phyloP scores from a whole-genome alignment of 192 early-diverging fungal species.

The Lobulomyces angularis region DNA sequence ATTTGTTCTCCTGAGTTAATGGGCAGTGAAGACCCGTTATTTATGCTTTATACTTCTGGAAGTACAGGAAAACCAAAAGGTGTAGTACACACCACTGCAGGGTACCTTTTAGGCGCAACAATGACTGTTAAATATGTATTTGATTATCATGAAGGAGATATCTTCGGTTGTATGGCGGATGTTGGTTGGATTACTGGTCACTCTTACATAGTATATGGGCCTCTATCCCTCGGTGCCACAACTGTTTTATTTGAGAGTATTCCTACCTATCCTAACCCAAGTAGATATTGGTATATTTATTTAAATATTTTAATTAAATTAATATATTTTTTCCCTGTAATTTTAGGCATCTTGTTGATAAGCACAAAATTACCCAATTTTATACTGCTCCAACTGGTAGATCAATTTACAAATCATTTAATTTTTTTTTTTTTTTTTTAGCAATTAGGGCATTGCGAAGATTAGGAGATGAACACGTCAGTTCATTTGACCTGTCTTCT shows the following conservation, averaged over 20 bases:
- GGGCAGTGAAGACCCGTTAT: conserved; percentile 84
- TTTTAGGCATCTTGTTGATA: conserved; percentile 69
- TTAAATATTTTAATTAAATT: conserved; percentile 1
- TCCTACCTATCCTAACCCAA: conserved; percentile 77
- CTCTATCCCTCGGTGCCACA: conserved; percentile 72
- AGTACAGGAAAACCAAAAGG: conserved; percentile 27
- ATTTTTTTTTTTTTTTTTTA: no score
- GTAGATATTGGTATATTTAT: conserved; percentile 35
- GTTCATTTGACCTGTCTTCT: conserved; percentile 63
- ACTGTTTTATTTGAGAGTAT: conserved; percentile 90
- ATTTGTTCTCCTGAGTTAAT: conserved; percentile 79
- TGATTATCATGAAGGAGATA: conserved; percentile 80
- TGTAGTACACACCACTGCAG: conserved; percentile 86
- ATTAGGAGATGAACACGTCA: conserved; percentile 65
- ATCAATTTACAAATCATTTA: no score
- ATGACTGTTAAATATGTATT: conserved; percentile 84
- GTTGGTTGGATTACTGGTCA: conserved; percentile 69
- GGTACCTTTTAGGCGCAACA: conserved; percentile 85
- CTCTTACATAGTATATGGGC: conserved; percentile 88
- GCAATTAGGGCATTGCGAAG: conserved; percentile 92
- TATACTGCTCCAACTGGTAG: conserved; percentile 97
- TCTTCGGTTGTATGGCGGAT: conserved; percentile 91
- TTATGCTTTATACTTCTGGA: conserved; percentile 90
- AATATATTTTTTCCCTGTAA: conserved; percentile 1
- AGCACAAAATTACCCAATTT: conserved; percentile 90